phyloP scores from a whole-genome alignment of 139 green algal genomes.

The Astrephomene gubernaculifera region DNA sequence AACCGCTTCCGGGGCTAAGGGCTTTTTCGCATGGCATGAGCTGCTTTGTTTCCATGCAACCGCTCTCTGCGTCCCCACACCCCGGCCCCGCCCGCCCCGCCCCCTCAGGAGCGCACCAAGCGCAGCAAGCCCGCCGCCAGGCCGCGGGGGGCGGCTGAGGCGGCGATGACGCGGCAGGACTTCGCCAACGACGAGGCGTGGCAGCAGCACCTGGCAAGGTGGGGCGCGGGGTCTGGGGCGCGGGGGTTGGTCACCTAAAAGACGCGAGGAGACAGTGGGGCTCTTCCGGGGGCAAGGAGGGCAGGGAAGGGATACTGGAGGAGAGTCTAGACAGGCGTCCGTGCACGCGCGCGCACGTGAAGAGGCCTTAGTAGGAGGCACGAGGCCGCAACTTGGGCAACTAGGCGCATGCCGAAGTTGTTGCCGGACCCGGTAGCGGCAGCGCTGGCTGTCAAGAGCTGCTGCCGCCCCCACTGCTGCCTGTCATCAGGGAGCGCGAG shows the following conservation, averaged over 20 bases:
- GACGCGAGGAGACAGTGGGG: too few relatives aligned
- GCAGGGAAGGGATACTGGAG: too few relatives aligned
- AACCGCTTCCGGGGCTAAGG: too few relatives aligned
- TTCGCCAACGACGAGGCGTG: slow-evolving; percentile 31
- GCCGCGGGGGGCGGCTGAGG: neutral
- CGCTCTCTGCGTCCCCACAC: neutral
- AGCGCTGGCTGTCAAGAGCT: neutral
- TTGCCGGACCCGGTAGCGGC: neutral
- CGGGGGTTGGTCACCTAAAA: too few relatives aligned
- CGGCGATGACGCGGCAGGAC: neutral
- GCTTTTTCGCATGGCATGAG: too few relatives aligned
- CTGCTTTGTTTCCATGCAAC: too few relatives aligned
- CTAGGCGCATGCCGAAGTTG: neutral
- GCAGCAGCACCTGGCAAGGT: slow-evolving; percentile 28
- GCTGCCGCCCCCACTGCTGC: neutral
- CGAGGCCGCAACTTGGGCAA: too few relatives aligned
- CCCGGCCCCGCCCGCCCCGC: neutral
- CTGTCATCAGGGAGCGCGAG: slow-evolving; percentile 7
- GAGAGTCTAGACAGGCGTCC: too few relatives aligned
- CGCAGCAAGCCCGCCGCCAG: neutral
- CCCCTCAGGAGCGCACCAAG: neutral
- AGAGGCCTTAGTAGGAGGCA: too few relatives aligned
- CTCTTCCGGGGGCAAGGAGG: too few relatives aligned
- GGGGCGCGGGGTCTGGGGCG: neutral
- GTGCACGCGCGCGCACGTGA: too few relatives aligned